Evolutionary conservation across 2,329 filamentous ascomycete genomes (phyloP), one percentile per base, ranked within the genome.

Genomic region (Penicillium sp.): DNA sequence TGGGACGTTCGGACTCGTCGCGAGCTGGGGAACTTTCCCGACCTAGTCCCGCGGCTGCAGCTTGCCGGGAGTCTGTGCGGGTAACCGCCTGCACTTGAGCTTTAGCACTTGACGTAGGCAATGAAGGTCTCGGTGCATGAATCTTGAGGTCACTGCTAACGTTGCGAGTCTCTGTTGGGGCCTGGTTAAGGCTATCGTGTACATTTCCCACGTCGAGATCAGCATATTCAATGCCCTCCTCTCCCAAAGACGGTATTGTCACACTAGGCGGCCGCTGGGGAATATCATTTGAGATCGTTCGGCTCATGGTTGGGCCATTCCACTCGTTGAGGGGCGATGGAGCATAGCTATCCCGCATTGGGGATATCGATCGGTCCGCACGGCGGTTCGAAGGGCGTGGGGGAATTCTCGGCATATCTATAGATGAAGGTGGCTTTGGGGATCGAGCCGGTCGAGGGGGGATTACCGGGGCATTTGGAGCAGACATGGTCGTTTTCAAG

Each of bases 181-280:
- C 81, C 29, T 73, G 46, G 44, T 71, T 55, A 51, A 68, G 62
- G 58, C 71, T 69, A 68, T 82, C 76, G 63, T 78, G 68, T 33
- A 73, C 69, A 63, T 69, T 76, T 37, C 71, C 69, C 60, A 75
- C 70, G 59, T 76, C 73, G 47, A 85, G 77, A 66, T 84, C 88
- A 48, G 85, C 90, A 75, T 97, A 97, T 77, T 97, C 93, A 63
- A 82, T 86, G 59, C 93, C 93, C 77, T 97, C 93, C 70, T 97
- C 87, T 54, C 93, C 93, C 51, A 96, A 82, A 1, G 89, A 89
- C 14, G 93, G 93, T 70, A 97, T 83, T 29, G 85, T 84, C 52
- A 96, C 90, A 69, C 90, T 95, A 45, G 86, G 84, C 31, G 89
- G 85, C 47, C 91, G 88, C 67, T 75, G 59, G 64, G 75, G 67